Evolutionary conservation across 257 asterid genomes (phyloP).

Genomic region (Leonotis leonurus): DNA sequence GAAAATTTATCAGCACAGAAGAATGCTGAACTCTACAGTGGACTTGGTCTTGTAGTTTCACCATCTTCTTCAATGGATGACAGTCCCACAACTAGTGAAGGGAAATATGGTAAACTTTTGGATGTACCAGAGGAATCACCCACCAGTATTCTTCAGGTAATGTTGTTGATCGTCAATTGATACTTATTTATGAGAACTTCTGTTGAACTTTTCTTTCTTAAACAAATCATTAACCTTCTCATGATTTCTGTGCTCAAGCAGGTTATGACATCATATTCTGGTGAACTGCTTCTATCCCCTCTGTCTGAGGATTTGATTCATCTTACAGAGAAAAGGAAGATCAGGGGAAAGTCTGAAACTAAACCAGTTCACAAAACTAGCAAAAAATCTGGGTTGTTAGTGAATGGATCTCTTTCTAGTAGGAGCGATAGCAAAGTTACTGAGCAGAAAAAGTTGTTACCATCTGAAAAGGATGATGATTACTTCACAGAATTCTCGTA

Average conservation of each 20-base stretch:
- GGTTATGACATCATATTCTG: slow-evolving; percentile 81
- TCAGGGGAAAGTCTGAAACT: slow-evolving; percentile 38
- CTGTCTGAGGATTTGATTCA: slow-evolving; percentile 52
- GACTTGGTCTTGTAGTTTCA: slow-evolving; percentile 88
- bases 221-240: slow-evolving; percentile 5
- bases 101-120: slow-evolving; percentile 34
- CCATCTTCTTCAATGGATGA: slow-evolving; percentile 86
- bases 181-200: not conserved
- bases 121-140: slow-evolving; percentile 68
- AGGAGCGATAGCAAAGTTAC: slow-evolving; percentile 36
- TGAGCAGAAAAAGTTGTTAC: slow-evolving; percentile 34
- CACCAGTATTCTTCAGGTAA: slow-evolving; percentile 88
- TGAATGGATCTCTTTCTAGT: slow-evolving; percentile 45
- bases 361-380: slow-evolving; percentile 27
- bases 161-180: slow-evolving; percentile 21
- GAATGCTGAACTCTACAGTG: slow-evolving; percentile 86
- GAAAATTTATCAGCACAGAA: slow-evolving; percentile 60
- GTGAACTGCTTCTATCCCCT: slow-evolving; percentile 63
- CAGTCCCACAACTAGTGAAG: slow-evolving; percentile 55
- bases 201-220: slow-evolving; percentile 2
- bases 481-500: slow-evolving; percentile 20
- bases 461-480: slow-evolving; percentile 30
- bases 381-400: slow-evolving; percentile 27
- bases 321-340: slow-evolving; percentile 39
- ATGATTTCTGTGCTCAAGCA: slow-evolving; percentile 31